Evolutionary conservation across 2,329 filamentous ascomycete genomes (phyloP), one percentile per base, ranked within the genome.

Genomic region (Aphanocladium album): DNA sequence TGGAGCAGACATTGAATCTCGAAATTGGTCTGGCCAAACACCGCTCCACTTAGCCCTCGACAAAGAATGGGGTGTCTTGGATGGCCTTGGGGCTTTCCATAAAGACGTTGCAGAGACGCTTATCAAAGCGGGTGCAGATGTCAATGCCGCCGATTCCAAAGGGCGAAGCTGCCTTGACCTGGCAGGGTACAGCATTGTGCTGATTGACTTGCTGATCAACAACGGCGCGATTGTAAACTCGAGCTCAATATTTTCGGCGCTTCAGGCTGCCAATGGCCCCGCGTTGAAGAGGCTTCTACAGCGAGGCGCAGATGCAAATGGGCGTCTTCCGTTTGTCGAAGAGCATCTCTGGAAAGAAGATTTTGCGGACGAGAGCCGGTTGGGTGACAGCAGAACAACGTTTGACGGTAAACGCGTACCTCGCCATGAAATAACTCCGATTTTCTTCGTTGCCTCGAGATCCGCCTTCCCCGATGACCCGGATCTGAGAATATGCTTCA

Each of bases 41-140:
- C 63, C 64, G 2, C 61, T 66, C 11, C 60, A 64, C 1, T 3
- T 55, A 6, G 62, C 62, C 14, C 39, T 65, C n/a, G 50, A 49
- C 2, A 47, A 37, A 4, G n/a, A 39, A 3, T 30, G 23, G 1
- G 2, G 17, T 5, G n/a, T 4, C 4, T 17, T 59, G 4, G 56
- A 47, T 16, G 17, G 21, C 17, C 47, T 59, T 16, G 56, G 56
- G 5, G 21, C 56, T 19, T 62, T 60, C 37, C 35, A 46, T 27
- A 46, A 27, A 21, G 58, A 62, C 12, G 62, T 61, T 8, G 60
- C 59, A 7, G 41, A 21, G 11, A 25, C 53, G 1, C 55, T 66
- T 7, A 54, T 61, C 37, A 11, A 50, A 0, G 50, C 59, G 1
- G 57, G 63, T 1, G 64, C 61, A 4, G 39, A 65, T 17, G 21